Evolutionary conservation across 306 rosid species (phyloP).

Genomic region (Malus asiatica): DNA sequence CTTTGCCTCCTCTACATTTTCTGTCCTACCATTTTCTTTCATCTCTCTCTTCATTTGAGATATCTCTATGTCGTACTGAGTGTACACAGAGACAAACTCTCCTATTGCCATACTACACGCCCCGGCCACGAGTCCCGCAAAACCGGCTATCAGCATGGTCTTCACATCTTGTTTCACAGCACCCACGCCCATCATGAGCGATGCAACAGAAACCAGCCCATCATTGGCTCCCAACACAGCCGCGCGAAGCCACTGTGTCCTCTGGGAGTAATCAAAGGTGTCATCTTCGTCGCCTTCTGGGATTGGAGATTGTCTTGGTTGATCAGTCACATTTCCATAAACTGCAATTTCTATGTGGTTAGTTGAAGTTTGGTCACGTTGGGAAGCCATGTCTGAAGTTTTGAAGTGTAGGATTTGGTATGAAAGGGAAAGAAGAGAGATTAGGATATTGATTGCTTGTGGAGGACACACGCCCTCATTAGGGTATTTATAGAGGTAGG

Average conservation of each 20-base stretch:
- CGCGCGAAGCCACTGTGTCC: conserved; percentile 48
- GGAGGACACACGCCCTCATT: conserved; percentile 27
- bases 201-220: conserved; percentile 47
- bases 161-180: conserved; percentile 36
- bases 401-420: background rate
- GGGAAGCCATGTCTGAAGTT: conserved; percentile 32
- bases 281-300: conserved; percentile 11
- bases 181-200: conserved; percentile 58
- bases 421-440: background rate
- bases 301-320: conserved; percentile 9
- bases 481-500: conserved; percentile 29
- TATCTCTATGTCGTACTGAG: conserved; percentile 44
- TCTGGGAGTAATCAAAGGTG: conserved; percentile 29
- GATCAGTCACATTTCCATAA: conserved; percentile 9
- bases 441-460: conserved; percentile 21
- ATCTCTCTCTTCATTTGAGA: conserved; percentile 36
- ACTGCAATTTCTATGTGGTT: conserved; percentile 37
- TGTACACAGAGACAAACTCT: conserved; percentile 48
- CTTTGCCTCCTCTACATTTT: conserved; percentile 3
- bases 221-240: conserved; percentile 54
- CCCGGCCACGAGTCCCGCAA: conserved; percentile 49
- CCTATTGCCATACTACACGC: conserved; percentile 65
- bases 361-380: conserved; percentile 16
- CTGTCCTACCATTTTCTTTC: background rate
- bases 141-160: conserved; percentile 49